These are phyloP conservation scores for Aspergillus latus DNA, from an alignment of 2,329 filamentous ascomycete species.

Conservation along the genomic window DNA sequence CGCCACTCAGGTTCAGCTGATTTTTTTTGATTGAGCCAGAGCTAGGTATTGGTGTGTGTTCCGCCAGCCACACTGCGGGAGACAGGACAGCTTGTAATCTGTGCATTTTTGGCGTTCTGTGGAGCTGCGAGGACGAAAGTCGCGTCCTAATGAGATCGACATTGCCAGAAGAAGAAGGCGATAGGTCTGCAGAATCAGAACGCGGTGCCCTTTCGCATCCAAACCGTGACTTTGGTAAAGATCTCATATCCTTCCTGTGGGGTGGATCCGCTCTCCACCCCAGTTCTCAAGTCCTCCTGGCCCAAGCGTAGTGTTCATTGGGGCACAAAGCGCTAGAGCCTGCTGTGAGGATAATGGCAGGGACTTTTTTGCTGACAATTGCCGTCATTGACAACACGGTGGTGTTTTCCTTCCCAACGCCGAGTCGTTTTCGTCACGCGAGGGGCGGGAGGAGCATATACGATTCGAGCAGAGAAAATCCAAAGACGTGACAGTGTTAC, in stretches of 20 bases:
- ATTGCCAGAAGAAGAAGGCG: slow-evolving; percentile 5
- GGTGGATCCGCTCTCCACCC: slow-evolving; percentile 2
- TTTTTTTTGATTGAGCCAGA: slow-evolving; percentile 1
- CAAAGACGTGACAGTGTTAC: background rate
- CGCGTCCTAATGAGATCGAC: slow-evolving; percentile 12
- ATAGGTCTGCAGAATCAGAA: slow-evolving; percentile 2
- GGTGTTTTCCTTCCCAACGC: background rate
- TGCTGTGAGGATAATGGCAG: background rate
- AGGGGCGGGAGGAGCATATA: background rate
- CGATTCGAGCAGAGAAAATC: background rate
- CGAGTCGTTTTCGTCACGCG: background rate
- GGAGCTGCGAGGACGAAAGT: background rate
- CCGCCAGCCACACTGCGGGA: slow-evolving; percentile 18
- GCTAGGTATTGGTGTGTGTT: slow-evolving; percentile 1
- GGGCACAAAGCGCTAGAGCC: background rate
- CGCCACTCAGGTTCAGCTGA: slow-evolving; percentile 11
- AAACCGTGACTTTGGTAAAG: slow-evolving; percentile 3
- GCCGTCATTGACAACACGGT: background rate
- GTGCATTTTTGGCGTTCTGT: slow-evolving; percentile 1
- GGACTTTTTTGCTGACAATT: background rate
- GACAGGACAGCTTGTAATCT: background rate
- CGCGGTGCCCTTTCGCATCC: background rate
- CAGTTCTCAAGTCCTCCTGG: background rate
- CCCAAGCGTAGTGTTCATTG: background rate
- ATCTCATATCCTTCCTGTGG: slow-evolving; percentile 4